Evolutionary conservation across 208 protist species (phyloP), one percentile per base, ranked within the genome.

Genomic region (Acanthamoeba castellanii): DNA sequence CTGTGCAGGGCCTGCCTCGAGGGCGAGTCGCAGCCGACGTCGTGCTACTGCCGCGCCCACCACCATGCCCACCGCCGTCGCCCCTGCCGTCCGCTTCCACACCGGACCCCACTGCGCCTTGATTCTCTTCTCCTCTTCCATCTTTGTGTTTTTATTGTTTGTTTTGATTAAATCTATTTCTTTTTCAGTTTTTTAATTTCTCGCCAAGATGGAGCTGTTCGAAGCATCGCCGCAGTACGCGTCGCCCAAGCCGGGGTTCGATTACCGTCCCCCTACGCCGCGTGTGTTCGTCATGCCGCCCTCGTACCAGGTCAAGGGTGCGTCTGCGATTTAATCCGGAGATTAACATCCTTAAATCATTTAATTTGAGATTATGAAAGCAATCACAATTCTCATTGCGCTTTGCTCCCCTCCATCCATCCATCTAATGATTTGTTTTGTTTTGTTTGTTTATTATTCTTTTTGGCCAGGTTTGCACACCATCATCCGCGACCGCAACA

Each of bases 401-500:
- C 52, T 61, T 25, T 61, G 55, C 55, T 11, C 57, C 14, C 11
- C 22, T 64, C 20, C 20, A 64, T 64, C 20, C 1, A 64, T 16
- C 57, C 1, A 64, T 6, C 16, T 25, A 4, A 16, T 76, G 5
- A 13, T 30, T 30, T 70, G 20, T 70, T 70, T 68, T n/a, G 16
- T 68, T 34, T 14, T 72, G 22, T 32, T 74, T 74, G 66, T 74
- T 32, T n/a, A 9, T 34, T 18, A 13, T 32, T 74, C 32, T 74
- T 37, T 30, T n/a, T 74, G 66, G 52, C 52, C 59, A 93, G 88
- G 88, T 25, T 20, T 93, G 57, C 88, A 93, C 88, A 99, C 99
- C n/a, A 97, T 99, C 6, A 99, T 99, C 72, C 97, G 99, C 45
- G 97, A 99, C 94, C 84, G 95, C 34, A 97, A 98, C 27, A 99